phyloP scores from a whole-genome alignment of 2,329 filamentous ascomycete species.

The Scedosporium apiospermum region DNA sequence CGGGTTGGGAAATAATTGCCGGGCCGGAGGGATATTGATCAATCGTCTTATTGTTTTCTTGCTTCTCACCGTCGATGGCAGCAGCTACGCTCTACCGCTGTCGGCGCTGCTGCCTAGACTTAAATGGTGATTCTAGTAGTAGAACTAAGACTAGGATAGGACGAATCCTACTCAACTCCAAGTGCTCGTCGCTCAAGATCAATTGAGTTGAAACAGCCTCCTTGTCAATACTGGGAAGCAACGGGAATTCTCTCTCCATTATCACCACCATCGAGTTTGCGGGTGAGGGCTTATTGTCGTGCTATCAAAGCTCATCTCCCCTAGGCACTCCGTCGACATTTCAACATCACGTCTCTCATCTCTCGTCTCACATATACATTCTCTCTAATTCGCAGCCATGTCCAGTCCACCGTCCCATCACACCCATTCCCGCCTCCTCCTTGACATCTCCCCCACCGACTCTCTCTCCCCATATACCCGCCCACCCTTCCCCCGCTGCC shows the following conservation, averaged over 20 bases:
- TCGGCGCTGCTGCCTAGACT: background rate
- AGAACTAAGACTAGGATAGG: background rate
- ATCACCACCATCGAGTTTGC: too few relatives aligned
- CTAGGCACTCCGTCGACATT: too few relatives aligned
- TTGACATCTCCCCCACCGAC: background rate
- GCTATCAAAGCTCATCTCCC: too few relatives aligned
- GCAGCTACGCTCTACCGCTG: too few relatives aligned
- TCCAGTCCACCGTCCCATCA: background rate
- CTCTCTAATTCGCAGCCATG: background rate
- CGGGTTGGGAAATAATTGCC: background rate
- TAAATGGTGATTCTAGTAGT: background rate
- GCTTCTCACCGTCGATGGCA: background rate
- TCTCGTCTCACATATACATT: too few relatives aligned
- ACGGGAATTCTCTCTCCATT: too few relatives aligned
- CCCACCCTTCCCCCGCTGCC: conserved; percentile 15
- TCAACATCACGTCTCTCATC: too few relatives aligned
- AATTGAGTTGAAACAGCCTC: too few relatives aligned
- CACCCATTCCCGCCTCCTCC: background rate
- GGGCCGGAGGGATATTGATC: background rate
- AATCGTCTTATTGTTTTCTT: background rate
- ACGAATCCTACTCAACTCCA: background rate
- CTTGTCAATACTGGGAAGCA: too few relatives aligned
- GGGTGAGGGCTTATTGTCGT: too few relatives aligned
- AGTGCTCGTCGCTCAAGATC: too few relatives aligned
- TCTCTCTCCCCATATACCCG: conserved; percentile 15